Evolutionary conservation across 2,329 filamentous ascomycete genomes (phyloP).

Genomic region (Trichoderma simmonsii): DNA sequence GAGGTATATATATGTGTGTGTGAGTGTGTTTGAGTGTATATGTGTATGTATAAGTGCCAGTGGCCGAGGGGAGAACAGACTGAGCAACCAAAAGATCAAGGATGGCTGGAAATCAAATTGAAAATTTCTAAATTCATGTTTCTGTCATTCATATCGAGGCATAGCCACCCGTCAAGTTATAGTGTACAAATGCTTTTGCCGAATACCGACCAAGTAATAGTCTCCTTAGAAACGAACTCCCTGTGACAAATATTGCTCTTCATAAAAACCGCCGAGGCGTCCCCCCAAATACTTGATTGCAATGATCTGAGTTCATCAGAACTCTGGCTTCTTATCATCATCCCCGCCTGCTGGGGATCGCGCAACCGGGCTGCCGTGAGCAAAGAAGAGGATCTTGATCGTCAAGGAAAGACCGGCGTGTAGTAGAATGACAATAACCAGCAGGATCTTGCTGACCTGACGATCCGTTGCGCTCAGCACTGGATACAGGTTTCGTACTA

Average conservation of each 20-base stretch:
- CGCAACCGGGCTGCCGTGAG: slow-evolving; percentile 59
- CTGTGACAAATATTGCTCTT: neutral
- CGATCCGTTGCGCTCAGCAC: slow-evolving; percentile 89
- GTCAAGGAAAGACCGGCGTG: slow-evolving; percentile 89
- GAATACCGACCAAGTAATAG: slow-evolving; percentile 19
- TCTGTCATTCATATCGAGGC: slow-evolving; percentile 9
- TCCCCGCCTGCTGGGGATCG: slow-evolving; percentile 37
- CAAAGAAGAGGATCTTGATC: slow-evolving; percentile 97
- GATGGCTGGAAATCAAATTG: neutral
- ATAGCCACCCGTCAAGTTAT: slow-evolving; percentile 1
- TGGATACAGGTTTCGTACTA: slow-evolving; percentile 83
- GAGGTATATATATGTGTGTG: neutral
- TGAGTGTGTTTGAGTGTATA: neutral
- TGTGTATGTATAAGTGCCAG: neutral
- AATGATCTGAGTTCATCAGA: neutral
- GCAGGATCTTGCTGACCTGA: slow-evolving; percentile 82
- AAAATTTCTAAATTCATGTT: neutral
- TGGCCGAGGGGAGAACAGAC: neutral
- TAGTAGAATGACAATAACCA: slow-evolving; percentile 78
- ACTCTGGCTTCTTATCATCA: slow-evolving; percentile 22
- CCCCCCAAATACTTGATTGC: neutral
- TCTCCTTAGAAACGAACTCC: neutral
- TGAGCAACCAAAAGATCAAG: neutral
- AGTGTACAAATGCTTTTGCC: slow-evolving; percentile 7
- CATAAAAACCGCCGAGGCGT: neutral